Base-by-base conservation (phyloP, 1,139 yeast genomes). In the Trichomonascaceae sp. region DNA sequence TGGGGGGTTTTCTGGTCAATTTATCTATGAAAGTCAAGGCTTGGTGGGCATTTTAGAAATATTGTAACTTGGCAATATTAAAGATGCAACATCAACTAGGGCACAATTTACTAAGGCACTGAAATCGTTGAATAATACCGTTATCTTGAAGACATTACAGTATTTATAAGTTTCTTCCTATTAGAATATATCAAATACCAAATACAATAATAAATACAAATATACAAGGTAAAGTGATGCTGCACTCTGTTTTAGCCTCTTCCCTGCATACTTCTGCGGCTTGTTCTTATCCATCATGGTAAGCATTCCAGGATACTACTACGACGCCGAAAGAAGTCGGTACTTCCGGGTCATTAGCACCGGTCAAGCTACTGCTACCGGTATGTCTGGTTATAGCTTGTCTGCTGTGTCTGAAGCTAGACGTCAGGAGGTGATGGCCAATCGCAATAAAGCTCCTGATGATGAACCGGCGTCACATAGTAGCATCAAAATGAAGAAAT, bases 261-360 rank as follows among this genome's bases (percentile, higher is more conserved):
- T 27, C 32, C 32, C 32, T 27, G 12, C 32, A 10, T 27, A 27
- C 32, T 17, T 20, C 27, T 45, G 22, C 36, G 19, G 17, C 36
- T 15, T 30, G 9, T 44, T 7, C 27, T 7, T 9, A 6, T 44
- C 17, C 43, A 5, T 2, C n/a, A 46, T 52, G 32, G 51, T 54
- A 13, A 58, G 57, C 45, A 52, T 61, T 24, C 63, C 63, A 17
- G 63, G 63, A 41, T 61, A 57, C 46, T 61, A 58, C 47, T 61
- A 56, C 46, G 63, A 61, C 43, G 53, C 51, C 18, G 59, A 55
- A 45, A 47, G 60, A 45, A 44, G 54, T 49, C 46, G 61, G 39
- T 57, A 60, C 51, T 55, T 57, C 46, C 51, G 61, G 22, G 52
- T 60, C 19, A 49, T 56, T 15, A 50, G 53, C 27, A 54, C 60